Conservation (phyloP, 2,329 filamentous ascomycete genomes). For the Hypoxylon sp. region DNA sequence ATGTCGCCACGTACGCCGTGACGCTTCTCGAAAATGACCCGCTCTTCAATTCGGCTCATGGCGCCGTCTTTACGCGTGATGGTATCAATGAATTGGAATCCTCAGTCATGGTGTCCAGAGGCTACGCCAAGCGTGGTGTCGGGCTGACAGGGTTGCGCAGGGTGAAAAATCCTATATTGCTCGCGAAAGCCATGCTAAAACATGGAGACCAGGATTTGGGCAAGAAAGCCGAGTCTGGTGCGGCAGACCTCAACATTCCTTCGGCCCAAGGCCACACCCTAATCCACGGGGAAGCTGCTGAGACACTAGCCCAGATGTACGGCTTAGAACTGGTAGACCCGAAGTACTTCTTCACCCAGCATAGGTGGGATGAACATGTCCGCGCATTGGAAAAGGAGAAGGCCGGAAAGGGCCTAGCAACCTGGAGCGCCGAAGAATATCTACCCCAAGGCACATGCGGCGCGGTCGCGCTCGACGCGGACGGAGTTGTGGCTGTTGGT, state of each 20-base stretch:
- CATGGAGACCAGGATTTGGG: slow-evolving; percentile 73
- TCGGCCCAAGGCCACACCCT: slow-evolving; percentile 79
- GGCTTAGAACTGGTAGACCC: slow-evolving; percentile 78
- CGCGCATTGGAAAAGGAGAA: slow-evolving; percentile 68
- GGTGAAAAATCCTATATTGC: slow-evolving; percentile 84
- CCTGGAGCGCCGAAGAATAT: slow-evolving; percentile 75
- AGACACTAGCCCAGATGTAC: slow-evolving; percentile 77
- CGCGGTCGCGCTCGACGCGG: slow-evolving; percentile 83
- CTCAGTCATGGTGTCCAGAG: slow-evolving; percentile 85
- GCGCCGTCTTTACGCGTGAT: slow-evolving; percentile 87
- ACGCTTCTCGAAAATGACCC: slow-evolving; percentile 82
- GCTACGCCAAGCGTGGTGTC: slow-evolving; percentile 80
- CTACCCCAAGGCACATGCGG: slow-evolving; percentile 89
- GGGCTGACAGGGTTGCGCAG: slow-evolving; percentile 80
- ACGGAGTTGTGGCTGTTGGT: slow-evolving; percentile 79
- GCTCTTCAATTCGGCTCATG: slow-evolving; percentile 87
- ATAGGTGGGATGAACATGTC: slow-evolving; percentile 83
- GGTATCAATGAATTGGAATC: slow-evolving; percentile 90
- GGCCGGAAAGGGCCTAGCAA: slow-evolving; percentile 57
- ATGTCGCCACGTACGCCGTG: slow-evolving; percentile 82
- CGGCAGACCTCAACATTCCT: slow-evolving; percentile 60
- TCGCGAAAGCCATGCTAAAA: slow-evolving; percentile 80
- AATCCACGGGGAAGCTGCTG: slow-evolving; percentile 76
- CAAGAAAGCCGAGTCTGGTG: slow-evolving; percentile 40
- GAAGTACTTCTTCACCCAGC: slow-evolving; percentile 83